phyloP scores from a whole-genome alignment of 345 rosid genomes.

The Firmiana major region DNA sequence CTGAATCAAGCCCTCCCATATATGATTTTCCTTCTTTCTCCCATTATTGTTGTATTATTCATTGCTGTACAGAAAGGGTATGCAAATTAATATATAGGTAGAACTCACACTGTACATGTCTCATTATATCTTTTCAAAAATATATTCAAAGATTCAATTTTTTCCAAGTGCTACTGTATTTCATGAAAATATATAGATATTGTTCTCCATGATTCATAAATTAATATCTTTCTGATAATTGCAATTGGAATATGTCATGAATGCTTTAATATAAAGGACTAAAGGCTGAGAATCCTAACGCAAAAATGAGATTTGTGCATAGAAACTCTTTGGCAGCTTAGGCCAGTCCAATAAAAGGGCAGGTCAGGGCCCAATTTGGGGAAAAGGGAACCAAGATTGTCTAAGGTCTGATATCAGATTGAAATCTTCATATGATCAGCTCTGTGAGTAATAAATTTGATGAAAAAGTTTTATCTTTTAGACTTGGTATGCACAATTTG shows the following conservation, averaged over 20 bases:
- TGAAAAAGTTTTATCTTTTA: too few species aligned
- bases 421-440: neutral
- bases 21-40: slow-evolving; percentile 63
- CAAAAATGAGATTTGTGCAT: neutral
- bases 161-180: neutral
- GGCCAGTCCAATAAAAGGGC: neutral
- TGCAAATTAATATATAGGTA: slow-evolving; percentile 17
- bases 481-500: neutral
- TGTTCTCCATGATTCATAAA: neutral
- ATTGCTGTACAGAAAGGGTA: slow-evolving; percentile 53
- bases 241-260: neutral
- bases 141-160: neutral
- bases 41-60: slow-evolving; percentile 50
- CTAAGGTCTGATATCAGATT: neutral
- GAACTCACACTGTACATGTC: slow-evolving; percentile 1
- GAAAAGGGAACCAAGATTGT: neutral
- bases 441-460: neutral
- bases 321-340: neutral
- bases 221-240: neutral
- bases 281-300: neutral
- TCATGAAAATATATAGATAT: neutral
- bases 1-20: slow-evolving; percentile 58
- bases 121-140: neutral
- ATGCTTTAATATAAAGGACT: neutral
- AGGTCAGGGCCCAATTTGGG: neutral